Base-by-base conservation (phyloP, 176 grass and related monocot species). In the Carex parvula region DNA sequence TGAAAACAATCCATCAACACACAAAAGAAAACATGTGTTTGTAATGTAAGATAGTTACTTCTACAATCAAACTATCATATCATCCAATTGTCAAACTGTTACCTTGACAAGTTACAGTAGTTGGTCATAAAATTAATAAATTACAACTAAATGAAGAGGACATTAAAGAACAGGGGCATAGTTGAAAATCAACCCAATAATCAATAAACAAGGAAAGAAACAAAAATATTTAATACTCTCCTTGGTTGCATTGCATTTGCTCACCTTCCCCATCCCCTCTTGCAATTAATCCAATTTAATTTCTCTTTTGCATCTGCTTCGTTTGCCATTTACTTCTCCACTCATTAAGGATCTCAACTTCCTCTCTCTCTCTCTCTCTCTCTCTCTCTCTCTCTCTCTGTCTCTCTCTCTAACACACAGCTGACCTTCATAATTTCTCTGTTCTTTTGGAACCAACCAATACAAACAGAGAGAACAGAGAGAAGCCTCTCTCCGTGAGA, bases 231-330 rank as follows among this genome's bases (percentile, higher is more conserved):
- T 16, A 81, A 81, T 81, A 64, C 59, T 8, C 35, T 52, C 18
- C 39, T 81, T 81, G 58, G 11, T 81, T 81, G 58, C 79, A 20
- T 60, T 80, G 30, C 1, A 73, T 60, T 81, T 75, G 21, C 59
- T 81, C 79, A 81, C 79, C 79, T 81, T 81, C 79, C 79, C 79
- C 58, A 3, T 81, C 17, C n/a, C 37, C 16, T 26, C 35, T 64
- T 46, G 79, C 35, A 60, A 81, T 81, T 48, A 81, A 81, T 81
- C 21, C 79, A 60, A 60, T 81, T 81, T 64, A 64, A 81, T 64
- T 60, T 81, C 79, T 41, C 79, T 64, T 81, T 64, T 60, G 20
- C 58, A 81, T 64, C 56, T 81, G 37, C 41, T 81, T 37, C 6
- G 32, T 64, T 48, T 64, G 18, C 56, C 60, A 63, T 81, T 81